A percentile compares a stretch with the other conserved stretches of the same genome.
Evolutionary conservation across 805 yeast species (phyloP).

Genomic region (Ogataea paradorogensis): DNA sequence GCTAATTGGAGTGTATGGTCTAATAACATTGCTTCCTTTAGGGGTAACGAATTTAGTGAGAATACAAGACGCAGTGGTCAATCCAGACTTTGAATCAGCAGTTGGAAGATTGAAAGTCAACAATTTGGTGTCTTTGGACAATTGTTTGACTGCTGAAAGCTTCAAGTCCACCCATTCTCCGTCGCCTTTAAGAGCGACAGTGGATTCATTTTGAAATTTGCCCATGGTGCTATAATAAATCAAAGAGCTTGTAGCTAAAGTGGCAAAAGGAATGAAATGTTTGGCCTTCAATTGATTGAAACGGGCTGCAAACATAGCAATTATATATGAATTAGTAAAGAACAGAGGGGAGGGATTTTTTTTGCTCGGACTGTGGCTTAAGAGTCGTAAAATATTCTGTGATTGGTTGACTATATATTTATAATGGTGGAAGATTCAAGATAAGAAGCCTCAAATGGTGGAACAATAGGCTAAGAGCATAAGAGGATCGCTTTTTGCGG

Average conservation of each 20-base stretch:
- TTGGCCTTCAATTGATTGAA: slow-evolving; percentile 17
- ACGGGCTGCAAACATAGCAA: slow-evolving; percentile 12
- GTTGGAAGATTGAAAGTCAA: slow-evolving; percentile 68
- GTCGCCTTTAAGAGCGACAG: slow-evolving; percentile 56
- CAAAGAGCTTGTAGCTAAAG: slow-evolving; percentile 44
- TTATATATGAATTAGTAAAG: neutral
- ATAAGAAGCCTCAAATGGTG: too few species aligned
- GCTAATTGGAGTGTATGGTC: slow-evolving; percentile 87
- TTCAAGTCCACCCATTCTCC: slow-evolving; percentile 73
- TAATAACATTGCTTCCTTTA: slow-evolving; percentile 81
- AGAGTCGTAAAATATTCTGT: neutral
- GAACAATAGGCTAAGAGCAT: too few species aligned
- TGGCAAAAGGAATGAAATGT: slow-evolving; percentile 20
- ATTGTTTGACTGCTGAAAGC: slow-evolving; percentile 42
- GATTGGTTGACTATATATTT: slow-evolving; percentile 2
- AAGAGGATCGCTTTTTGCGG: too few species aligned
- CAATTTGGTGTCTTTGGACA: slow-evolving; percentile 63
- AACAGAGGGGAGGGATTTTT: neutral
- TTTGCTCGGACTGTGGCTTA: neutral
- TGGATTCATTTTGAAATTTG: slow-evolving; percentile 28
- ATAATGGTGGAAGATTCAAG: too few species aligned
- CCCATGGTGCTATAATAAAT: slow-evolving; percentile 35
- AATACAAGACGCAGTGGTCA: slow-evolving; percentile 73
- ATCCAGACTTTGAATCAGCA: slow-evolving; percentile 68
- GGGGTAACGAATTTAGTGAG: slow-evolving; percentile 78